phyloP scores from a whole-genome alignment of 345 rosid species.

The Gossypium thurberi region DNA sequence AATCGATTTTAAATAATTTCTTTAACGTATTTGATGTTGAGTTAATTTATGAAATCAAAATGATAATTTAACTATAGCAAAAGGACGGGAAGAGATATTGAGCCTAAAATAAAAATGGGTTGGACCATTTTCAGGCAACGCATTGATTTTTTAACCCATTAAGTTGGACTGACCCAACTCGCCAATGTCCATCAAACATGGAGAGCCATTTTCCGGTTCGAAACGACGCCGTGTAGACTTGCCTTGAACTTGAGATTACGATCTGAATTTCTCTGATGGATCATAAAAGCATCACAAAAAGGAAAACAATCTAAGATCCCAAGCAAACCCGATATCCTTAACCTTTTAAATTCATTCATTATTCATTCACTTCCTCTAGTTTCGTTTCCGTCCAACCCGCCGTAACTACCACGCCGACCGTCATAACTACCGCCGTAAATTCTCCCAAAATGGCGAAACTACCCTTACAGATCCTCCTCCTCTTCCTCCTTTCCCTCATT shows the following conservation, averaged over 20 bases:
- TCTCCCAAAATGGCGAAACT: slow-evolving; percentile 35
- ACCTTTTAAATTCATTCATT: neutral
- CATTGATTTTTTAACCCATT: neutral
- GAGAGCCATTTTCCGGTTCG: neutral
- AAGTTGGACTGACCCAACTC: neutral
- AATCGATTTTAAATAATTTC: no score
- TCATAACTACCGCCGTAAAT: neutral
- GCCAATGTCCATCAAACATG: neutral
- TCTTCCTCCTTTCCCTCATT: slow-evolving; percentile 25
- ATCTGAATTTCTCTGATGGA: neutral
- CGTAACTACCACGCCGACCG: neutral
- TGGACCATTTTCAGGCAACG: no score
- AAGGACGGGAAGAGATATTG: no score
- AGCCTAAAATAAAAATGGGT: no score
- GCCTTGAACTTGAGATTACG: neutral
- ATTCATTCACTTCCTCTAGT: neutral
- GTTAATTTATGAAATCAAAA: no score
- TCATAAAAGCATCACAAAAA: neutral
- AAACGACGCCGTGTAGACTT: neutral
- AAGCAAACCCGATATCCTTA: neutral
- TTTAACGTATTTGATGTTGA: no score
- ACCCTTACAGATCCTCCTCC: slow-evolving; percentile 20
- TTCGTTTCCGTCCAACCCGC: neutral
- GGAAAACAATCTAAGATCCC: neutral
- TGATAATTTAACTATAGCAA: no score